Evolutionary conservation across 1,284 basidiomycete species (phyloP).

Genomic region (Apiotrichum sp.): DNA sequence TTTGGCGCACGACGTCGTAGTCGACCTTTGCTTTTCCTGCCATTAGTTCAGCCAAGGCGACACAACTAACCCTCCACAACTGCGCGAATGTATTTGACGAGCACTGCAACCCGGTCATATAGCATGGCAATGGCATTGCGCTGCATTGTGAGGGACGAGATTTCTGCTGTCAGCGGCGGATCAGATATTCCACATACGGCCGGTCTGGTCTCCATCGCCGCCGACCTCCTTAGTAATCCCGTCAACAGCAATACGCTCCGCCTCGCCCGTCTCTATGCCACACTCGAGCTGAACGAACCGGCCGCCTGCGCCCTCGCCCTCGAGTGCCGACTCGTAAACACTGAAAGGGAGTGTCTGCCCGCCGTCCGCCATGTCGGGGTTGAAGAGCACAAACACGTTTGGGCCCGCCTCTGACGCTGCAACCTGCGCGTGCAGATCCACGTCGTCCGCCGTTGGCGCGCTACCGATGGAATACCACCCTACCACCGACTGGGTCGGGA

Average conservation of each 20-base stretch:
- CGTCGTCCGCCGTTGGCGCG: slow-evolving; percentile 64
- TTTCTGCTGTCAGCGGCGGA: slow-evolving; percentile 54
- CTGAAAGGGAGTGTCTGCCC: slow-evolving; percentile 69
- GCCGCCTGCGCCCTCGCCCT: slow-evolving; percentile 48
- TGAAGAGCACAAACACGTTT: slow-evolving; percentile 51
- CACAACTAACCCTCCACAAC: slow-evolving; percentile 60
- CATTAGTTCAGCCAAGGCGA: neutral
- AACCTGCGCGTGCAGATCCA: slow-evolving; percentile 79
- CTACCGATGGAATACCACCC: slow-evolving; percentile 91
- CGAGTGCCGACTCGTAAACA: slow-evolving; percentile 81
- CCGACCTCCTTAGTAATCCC: slow-evolving; percentile 74
- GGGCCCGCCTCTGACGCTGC: slow-evolving; percentile 44
- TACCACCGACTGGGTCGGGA: slow-evolving; percentile 90
- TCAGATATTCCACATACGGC: slow-evolving; percentile 28
- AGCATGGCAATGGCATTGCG: slow-evolving; percentile 94
- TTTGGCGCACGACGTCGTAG: slow-evolving; percentile 71
- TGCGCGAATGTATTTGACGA: slow-evolving; percentile 73
- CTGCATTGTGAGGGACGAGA: slow-evolving; percentile 82
- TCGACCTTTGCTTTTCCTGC: slow-evolving; percentile 64
- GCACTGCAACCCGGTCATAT: slow-evolving; percentile 75
- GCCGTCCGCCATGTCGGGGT: slow-evolving; percentile 32
- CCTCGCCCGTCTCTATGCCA: slow-evolving; percentile 90
- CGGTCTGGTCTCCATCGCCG: slow-evolving; percentile 58
- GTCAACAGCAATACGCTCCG: slow-evolving; percentile 95
- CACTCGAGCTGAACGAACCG: slow-evolving; percentile 70